Percentiles rank a stretch among this genome's conserved stretches.
These are phyloP conservation scores for Ustilaginoidea virens DNA, from an alignment of 2,329 filamentous ascomycete genomes.

Conservation along the genomic window DNA sequence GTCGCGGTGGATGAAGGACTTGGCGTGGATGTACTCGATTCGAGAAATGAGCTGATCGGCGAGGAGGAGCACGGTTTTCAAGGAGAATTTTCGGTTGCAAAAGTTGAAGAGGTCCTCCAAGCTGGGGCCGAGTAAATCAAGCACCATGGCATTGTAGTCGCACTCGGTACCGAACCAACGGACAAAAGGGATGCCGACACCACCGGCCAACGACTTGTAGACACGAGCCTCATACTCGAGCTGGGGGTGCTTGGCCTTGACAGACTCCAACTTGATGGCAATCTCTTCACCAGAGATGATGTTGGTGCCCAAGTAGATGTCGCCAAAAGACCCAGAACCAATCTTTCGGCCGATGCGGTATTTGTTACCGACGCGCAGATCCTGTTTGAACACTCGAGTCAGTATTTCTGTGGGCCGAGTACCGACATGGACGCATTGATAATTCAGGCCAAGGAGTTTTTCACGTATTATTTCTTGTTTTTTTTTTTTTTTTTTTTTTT, in stretches of 20 bases:
- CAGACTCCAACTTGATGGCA: slow-evolving; percentile 97
- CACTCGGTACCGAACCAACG: slow-evolving; percentile 99
- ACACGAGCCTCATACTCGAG: slow-evolving; percentile 97
- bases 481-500: no score
- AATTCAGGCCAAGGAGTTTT: no score
- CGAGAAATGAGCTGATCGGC: slow-evolving; percentile 98
- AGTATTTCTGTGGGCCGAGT: not conserved
- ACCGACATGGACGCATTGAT: no score
- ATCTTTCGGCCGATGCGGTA: slow-evolving; percentile 99
- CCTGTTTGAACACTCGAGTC: slow-evolving; percentile 36
- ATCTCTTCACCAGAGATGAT: slow-evolving; percentile 99
- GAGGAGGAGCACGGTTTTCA: slow-evolving; percentile 93
- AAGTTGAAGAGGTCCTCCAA: slow-evolving; percentile 99
- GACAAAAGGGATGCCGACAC: slow-evolving; percentile 95
- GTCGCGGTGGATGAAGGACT: slow-evolving; percentile 98
- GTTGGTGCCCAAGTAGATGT: slow-evolving; percentile 98
- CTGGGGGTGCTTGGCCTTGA: slow-evolving; percentile 98
- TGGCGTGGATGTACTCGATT: slow-evolving; percentile 99
- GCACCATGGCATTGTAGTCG: slow-evolving; percentile 99
- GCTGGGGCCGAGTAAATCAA: slow-evolving; percentile 88
- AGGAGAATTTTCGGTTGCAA: slow-evolving; percentile 98
- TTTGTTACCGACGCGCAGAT: slow-evolving; percentile 98
- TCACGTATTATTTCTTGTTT: no score
- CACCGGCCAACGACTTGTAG: slow-evolving; percentile 78
- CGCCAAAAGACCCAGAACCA: slow-evolving; percentile 91